A percentile compares a stretch with the other conserved stretches of the same genome.
These are phyloP conservation scores for Leucogyrophana mollusca DNA, from an alignment of 768 basidiomycete species.

Conservation along the genomic window DNA sequence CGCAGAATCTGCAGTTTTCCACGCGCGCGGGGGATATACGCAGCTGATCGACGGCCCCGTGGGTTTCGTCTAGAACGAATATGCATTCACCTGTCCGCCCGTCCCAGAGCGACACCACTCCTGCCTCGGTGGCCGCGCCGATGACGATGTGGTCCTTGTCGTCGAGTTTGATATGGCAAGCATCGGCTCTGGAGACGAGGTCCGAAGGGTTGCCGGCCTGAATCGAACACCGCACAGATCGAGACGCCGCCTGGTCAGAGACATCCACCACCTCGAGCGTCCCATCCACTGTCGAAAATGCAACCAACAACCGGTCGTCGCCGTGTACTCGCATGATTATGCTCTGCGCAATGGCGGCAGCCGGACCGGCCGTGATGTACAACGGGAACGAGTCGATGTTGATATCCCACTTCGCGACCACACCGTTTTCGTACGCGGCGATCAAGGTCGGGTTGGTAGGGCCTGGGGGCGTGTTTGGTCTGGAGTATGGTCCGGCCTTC, in stretches of 20 bases:
- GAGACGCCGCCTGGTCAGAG: conserved; percentile 39
- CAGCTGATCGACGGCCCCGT: conserved; percentile 59
- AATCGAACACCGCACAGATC: conserved; percentile 47
- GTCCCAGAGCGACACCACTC: conserved; percentile 78
- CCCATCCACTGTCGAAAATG: conserved; percentile 66
- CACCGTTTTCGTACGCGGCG: conserved; percentile 59
- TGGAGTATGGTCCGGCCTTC: conserved; percentile 14
- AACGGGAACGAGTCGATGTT: conserved; percentile 20
- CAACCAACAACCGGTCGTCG: conserved; percentile 48
- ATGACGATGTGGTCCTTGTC: conserved; percentile 53
- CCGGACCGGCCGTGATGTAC: conserved; percentile 44
- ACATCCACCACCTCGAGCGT: conserved; percentile 61
- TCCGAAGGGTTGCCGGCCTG: conserved; percentile 61
- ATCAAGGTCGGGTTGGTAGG: conserved; percentile 32
- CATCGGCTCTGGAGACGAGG: conserved; percentile 50
- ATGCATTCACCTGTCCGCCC: conserved; percentile 62
- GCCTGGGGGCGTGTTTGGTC: conserved; percentile 8
- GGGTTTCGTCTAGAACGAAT: conserved; percentile 55
- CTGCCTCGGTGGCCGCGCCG: conserved; percentile 61
- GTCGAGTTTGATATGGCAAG: conserved; percentile 50
- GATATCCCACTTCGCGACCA: conserved; percentile 50
- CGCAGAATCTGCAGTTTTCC: conserved; percentile 69
- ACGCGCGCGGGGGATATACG: conserved; percentile 53
- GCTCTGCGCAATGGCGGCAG: conserved; percentile 43
- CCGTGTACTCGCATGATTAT: conserved; percentile 48